Evolutionary conservation across 179 eudicot species (phyloP), one percentile per base, ranked within the genome.

Genomic region (Beta corolliflora): DNA sequence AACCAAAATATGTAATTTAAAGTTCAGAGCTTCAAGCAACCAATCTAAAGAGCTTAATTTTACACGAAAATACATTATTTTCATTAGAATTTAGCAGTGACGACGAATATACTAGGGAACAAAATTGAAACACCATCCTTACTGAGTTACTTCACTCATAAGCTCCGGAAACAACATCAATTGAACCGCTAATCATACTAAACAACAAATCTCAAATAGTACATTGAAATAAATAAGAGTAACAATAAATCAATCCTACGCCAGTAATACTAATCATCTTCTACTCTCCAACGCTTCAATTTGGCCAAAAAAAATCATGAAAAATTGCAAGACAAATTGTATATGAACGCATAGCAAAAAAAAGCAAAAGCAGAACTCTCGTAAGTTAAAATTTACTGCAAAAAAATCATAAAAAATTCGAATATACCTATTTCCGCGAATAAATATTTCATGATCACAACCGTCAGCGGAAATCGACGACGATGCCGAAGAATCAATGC

Each of bases 381-480:
- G 1, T 15, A 44, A 69, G 16, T 45, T 11, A 70, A 76, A 68
- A 80, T n/a, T 3, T 55, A 78, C 11, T 8, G 4, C 9, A 73
- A 15, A 13, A 46, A 46, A 45, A 67, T 55, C 14, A 21, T 36
- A 36, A 36, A 36, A 36, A 36, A 36, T 0, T 2, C 10, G 9
- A 53, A n/a, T 19, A 25, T 79, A 94, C 99, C 94, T 86, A 80
- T 94, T 91, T 75, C 97, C 97, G 73, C 98, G 88, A 64, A 94
- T 86, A 79, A 94, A 93, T 53, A 96, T 85, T 85, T 96, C 99
- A 83, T 96, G 93, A 86, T 94, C 99, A 19, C 90, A 77, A 0
- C 88, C 88, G 44, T 86, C 89, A 29, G 65, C 56, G 10, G 85
- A 84, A 16, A 77, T 45, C 14, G 83, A 78, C 6, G 79, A 75